Base-by-base conservation (phyloP, 139 green algal genomes). In the Chlorella ohadii region DNA sequence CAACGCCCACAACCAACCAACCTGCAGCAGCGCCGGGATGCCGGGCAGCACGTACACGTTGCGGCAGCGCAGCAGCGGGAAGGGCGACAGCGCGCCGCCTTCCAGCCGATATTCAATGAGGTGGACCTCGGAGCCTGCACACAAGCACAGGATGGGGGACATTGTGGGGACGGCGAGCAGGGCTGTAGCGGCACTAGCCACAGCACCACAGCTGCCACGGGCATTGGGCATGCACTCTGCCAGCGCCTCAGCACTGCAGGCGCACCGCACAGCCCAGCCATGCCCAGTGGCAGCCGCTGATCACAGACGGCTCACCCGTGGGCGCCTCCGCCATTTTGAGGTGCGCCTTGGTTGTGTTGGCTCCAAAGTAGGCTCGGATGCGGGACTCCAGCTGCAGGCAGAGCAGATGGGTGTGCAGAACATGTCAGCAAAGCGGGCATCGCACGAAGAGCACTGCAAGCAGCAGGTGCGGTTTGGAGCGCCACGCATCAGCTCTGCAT, bases 251-350 rank as follows among this genome's bases (percentile, higher is more conserved):
- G n/a, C n/a, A n/a, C n/a, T n/a, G n/a, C n/a, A n/a, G n/a, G n/a
- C n/a, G n/a, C n/a, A n/a, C n/a, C n/a, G n/a, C n/a, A n/a, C n/a
- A n/a, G n/a, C n/a, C n/a, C n/a, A n/a, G n/a, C n/a, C n/a, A n/a
- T n/a, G n/a, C n/a, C n/a, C n/a, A n/a, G n/a, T n/a, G n/a, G n/a
- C n/a, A n/a, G n/a, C n/a, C n/a, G n/a, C n/a, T 51, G 44, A 6
- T 51, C 7, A 51, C 6, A 51, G 44, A 31, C 17, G 63, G 72
- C 28, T 39, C 59, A 59, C 78, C 67, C 81, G 78, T 81, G 33
- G 93, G 94, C 15, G 85, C 85, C 33, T 97, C 89, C n/a, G 94
- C 92, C 94, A 98, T 96, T 83, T 98, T 98, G n/a, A 98, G 88
- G 85, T 98, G 95, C 4, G 91, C 88, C 19, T 87, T 31, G 1